Conservation (phyloP, 164 flowering plant genomes). For the Litsea cubeba region DNA sequence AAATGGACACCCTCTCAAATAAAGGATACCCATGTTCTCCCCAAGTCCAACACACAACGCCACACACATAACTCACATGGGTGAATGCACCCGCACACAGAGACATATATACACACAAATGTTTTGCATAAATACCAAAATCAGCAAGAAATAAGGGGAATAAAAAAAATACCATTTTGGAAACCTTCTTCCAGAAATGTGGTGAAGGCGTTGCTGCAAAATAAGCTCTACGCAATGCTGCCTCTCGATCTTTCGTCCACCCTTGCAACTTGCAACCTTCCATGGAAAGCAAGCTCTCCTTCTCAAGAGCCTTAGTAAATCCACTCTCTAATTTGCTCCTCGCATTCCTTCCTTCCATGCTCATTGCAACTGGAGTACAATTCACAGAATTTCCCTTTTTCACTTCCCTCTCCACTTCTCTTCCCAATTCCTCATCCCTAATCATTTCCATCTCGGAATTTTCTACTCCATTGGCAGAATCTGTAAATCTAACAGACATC, state of each 20-base stretch:
- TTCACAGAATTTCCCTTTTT: background rate
- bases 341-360: constrained; percentile 4
- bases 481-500: background rate
- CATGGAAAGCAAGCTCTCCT: background rate
- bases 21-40: too few species aligned
- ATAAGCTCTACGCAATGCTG: constrained; percentile 71
- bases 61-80: too few species aligned
- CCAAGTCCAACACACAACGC: too few species aligned
- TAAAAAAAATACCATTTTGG: constrained; percentile 49
- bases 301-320: background rate
- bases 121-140: background rate
- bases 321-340: background rate
- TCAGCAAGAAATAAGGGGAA: background rate
- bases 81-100: too few species aligned
- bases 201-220: constrained; percentile 69
- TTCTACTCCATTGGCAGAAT: background rate
- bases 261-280: constrained; percentile 25
- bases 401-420: background rate
- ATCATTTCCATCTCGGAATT: background rate
- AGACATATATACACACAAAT: too few species aligned
- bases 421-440: background rate
- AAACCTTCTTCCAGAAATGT: constrained; percentile 85
- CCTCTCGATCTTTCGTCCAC: constrained; percentile 80
- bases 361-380: background rate
- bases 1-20: too few species aligned